Evolutionary conservation across 2,329 filamentous ascomycete genomes (phyloP).

Genomic region (Chaetomium globosum): DNA sequence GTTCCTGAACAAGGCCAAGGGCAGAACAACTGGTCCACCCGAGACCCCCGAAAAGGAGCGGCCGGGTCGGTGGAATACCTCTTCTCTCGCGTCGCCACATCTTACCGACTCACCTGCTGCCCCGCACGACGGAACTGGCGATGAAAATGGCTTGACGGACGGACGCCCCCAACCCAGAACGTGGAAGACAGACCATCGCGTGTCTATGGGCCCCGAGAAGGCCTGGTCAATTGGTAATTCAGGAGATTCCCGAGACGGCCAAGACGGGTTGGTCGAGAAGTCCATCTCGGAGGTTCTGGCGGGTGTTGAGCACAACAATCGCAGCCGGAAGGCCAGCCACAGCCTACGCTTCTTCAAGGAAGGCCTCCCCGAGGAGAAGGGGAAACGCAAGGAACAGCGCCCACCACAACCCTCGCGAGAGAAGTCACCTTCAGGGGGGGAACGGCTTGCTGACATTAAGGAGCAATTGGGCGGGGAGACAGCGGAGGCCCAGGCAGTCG

Average conservation of each 20-base stretch:
- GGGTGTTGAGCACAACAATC: constrained; percentile 63
- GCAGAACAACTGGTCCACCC: constrained; percentile 47
- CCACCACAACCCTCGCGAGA: constrained; percentile 44
- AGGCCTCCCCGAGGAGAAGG: constrained; percentile 62
- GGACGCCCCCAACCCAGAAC: constrained; percentile 41
- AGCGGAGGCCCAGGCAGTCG: constrained; percentile 5
- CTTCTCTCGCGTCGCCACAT: constrained; percentile 21
- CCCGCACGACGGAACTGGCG: constrained; percentile 21
- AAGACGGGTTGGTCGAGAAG: constrained; percentile 63
- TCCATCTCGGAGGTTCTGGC: constrained; percentile 65
- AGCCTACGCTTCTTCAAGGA: constrained; percentile 69
- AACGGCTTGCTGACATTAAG: constrained; percentile 36
- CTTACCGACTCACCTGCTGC: constrained; percentile 27
- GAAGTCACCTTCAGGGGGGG: constrained; percentile 46
- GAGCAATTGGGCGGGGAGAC: constrained; percentile 28
- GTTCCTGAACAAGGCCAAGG: constrained; percentile 40
- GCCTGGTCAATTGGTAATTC: constrained; percentile 66
- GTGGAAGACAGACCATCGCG: constrained; percentile 48
- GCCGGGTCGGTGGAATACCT: constrained; percentile 23
- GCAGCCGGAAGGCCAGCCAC: constrained; percentile 69
- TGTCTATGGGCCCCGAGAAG: constrained; percentile 56
- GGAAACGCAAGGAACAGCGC: constrained; percentile 55
- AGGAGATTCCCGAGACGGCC: constrained; percentile 50
- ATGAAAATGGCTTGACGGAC: constrained; percentile 34
- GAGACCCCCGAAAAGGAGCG: constrained; percentile 48